Conservation (phyloP, 768 basidiomycete genomes). For the Leccinum variicolor region DNA sequence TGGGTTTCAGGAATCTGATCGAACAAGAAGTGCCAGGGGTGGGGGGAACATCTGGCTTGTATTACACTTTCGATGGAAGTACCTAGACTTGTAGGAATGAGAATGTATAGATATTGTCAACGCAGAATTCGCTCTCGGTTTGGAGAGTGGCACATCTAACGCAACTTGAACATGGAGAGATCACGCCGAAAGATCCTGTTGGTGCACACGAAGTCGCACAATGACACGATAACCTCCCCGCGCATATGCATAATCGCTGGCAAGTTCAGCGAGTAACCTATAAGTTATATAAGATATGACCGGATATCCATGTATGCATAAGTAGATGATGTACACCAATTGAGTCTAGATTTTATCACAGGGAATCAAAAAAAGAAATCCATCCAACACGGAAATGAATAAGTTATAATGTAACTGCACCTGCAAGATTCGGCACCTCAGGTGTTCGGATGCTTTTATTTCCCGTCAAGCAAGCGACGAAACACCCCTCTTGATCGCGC, state of each 20-base stretch:
- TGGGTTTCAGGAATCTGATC: neutral
- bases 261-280: neutral
- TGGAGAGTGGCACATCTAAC: neutral
- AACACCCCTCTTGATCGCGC: slow-evolving; percentile 12
- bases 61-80: slow-evolving; percentile 8
- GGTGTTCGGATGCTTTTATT: neutral
- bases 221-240: neutral
- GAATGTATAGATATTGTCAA: neutral
- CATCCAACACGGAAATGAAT: neutral
- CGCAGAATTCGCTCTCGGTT: neutral
- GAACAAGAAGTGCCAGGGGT: neutral
- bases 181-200: neutral
- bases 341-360: neutral
- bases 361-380: neutral
- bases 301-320: neutral
- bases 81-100: neutral
- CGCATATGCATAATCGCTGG: too few relatives aligned
- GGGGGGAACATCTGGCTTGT: slow-evolving; percentile 2
- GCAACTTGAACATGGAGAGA: neutral
- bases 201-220: neutral
- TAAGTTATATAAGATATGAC: neutral
- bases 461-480: slow-evolving; percentile 3
- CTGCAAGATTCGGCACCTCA: neutral
- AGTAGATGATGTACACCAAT: neutral
- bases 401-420: neutral